These are phyloP conservation scores for Seiridium cupressi DNA, from an alignment of 2,329 filamentous ascomycete species.

Conservation along the genomic window DNA sequence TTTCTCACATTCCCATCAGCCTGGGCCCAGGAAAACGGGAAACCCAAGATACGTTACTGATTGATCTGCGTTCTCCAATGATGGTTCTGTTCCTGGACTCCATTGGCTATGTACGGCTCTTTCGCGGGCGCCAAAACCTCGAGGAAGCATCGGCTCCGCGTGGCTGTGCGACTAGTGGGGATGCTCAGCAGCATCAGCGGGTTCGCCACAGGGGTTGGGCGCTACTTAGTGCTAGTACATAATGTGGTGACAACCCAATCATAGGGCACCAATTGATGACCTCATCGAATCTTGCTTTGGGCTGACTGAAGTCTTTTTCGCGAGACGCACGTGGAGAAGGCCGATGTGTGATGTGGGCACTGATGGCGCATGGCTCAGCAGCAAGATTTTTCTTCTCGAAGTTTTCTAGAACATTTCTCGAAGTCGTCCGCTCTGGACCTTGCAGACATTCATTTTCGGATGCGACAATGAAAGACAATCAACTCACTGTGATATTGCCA, in stretches of 20 bases:
- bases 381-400: not conserved
- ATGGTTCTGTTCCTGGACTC: not conserved
- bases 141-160: not conserved
- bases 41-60: not conserved
- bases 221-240: not conserved
- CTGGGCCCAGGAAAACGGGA: not conserved
- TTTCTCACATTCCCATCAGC: not conserved
- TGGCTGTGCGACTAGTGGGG: constrained; percentile 3
- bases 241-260: not conserved
- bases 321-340: not conserved
- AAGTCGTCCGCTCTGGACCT: not conserved
- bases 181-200: not conserved
- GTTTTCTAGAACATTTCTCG: not conserved
- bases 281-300: not conserved
- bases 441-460: no score
- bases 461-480: no score
- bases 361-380: not conserved
- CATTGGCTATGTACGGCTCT: not conserved
- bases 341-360: not conserved
- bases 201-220: not conserved
- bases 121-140: not conserved
- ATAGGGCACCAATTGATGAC: not conserved
- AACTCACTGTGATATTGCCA: no score
- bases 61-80: not conserved
- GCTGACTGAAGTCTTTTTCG: not conserved